These are phyloP conservation scores for Ulmus americana DNA, from an alignment of 331 rosid species.

Conservation along the genomic window DNA sequence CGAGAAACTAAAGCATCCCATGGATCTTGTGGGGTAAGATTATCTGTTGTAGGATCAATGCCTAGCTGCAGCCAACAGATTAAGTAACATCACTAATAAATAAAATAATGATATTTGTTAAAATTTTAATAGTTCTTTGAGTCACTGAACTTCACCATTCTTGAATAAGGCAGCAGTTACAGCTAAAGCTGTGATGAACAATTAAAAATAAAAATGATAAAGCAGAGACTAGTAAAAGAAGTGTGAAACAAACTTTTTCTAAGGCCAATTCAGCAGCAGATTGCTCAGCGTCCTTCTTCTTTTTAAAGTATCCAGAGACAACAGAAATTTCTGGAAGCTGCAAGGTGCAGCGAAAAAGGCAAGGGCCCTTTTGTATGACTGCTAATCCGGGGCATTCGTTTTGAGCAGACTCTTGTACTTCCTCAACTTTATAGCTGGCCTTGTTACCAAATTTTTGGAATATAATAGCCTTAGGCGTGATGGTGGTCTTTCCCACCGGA, in stretches of 20 bases:
- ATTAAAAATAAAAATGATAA: not conserved
- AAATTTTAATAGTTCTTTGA: not conserved
- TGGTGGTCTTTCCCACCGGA: conserved; percentile 29
- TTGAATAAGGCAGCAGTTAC: conserved; percentile 9
- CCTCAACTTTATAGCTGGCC: conserved; percentile 59
- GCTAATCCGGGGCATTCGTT: conserved; percentile 69
- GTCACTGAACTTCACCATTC: not conserved
- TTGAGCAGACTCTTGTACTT: conserved; percentile 51
- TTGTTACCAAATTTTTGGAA: conserved; percentile 51
- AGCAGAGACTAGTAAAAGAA: not conserved
- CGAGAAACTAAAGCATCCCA: conserved; percentile 50
- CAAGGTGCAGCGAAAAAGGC: conserved; percentile 66
- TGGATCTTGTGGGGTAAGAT: conserved; percentile 56
- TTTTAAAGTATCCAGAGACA: conserved; percentile 56
- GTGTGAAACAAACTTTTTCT: conserved; percentile 50
- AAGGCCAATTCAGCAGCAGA: conserved; percentile 84
- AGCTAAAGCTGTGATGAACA: conserved; percentile 1
- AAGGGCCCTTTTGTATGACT: conserved; percentile 50
- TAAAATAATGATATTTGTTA: conserved; percentile 6
- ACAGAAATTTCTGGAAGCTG: conserved; percentile 71
- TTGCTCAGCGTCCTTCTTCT: conserved; percentile 94
- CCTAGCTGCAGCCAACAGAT: conserved; percentile 57
- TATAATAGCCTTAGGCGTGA: conserved; percentile 70
- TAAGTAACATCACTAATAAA: not conserved
- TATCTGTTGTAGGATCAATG: conserved; percentile 31